phyloP scores from a whole-genome alignment of 306 rosid genomes.

The Canavalia gladiata region DNA sequence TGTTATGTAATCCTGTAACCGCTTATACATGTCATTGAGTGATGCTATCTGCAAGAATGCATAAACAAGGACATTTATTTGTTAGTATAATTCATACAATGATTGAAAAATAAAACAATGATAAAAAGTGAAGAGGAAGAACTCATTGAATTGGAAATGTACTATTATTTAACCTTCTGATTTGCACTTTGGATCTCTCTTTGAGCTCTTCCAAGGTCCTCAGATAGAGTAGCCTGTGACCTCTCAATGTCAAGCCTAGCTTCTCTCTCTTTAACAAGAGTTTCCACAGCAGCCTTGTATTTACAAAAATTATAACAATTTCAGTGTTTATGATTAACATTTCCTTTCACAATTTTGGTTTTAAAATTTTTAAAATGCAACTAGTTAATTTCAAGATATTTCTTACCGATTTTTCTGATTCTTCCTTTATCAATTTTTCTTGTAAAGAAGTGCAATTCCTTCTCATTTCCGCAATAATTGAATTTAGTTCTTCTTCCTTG shows the following conservation, averaged over 20 bases:
- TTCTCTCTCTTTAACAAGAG: constrained; percentile 79
- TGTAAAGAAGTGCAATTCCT: constrained; percentile 72
- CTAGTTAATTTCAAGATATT: constrained; percentile 4
- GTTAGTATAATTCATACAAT: background rate
- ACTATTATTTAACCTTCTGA: constrained; percentile 75
- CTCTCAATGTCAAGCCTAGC: constrained; percentile 84
- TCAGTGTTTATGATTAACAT: constrained; percentile 27
- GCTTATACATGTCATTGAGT: constrained; percentile 96
- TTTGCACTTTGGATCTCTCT: constrained; percentile 92
- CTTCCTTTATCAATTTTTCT: constrained; percentile 88
- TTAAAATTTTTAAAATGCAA: background rate
- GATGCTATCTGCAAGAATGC: constrained; percentile 77
- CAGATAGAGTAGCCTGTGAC: constrained; percentile 72
- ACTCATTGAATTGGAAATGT: constrained; percentile 2
- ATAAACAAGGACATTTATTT: constrained; percentile 23
- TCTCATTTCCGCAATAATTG: constrained; percentile 79
- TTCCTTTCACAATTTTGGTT: constrained; percentile 30
- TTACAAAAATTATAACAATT: constrained; percentile 23
- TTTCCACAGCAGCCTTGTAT: constrained; percentile 81
- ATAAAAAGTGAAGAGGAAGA: constrained; percentile 32
- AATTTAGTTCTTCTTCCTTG: constrained; percentile 91
- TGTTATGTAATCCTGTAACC: constrained; percentile 91
- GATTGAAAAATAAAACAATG: background rate
- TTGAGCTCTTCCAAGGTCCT: constrained; percentile 88
- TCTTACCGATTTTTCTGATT: constrained; percentile 84